phyloP scores from a whole-genome alignment of 495 filamentous ascomycete species.

The Penicillium manginii region DNA sequence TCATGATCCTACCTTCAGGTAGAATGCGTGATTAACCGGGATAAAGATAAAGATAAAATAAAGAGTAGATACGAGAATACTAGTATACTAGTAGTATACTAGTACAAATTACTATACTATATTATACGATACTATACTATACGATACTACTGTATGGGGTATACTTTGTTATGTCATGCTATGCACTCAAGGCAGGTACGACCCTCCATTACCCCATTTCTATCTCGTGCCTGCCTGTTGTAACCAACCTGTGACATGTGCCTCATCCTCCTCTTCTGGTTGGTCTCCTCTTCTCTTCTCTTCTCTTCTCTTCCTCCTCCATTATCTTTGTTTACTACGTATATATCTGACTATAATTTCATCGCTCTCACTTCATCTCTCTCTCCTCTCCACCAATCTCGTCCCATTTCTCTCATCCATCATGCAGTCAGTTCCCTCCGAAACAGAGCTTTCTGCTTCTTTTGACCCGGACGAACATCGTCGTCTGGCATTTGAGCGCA shows the following conservation, averaged over 20 bases:
- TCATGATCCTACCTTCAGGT: no score
- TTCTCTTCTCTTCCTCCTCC: not conserved
- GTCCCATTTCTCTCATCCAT: not conserved
- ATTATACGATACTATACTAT: not conserved
- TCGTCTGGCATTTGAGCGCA: slow-evolving; percentile 73
- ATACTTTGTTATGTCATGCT: not conserved
- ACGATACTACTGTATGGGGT: no score
- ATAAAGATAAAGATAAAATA: no score
- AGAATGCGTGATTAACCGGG: no score
- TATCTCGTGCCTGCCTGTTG: not conserved
- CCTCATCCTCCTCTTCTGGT: not conserved
- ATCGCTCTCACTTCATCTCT: not conserved
- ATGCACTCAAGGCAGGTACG: not conserved
- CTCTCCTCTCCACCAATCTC: not conserved
- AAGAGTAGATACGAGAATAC: not conserved
- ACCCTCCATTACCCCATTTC: no score
- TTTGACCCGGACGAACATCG: slow-evolving; percentile 74
- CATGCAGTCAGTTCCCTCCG: not conserved
- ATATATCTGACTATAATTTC: not conserved
- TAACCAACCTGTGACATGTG: not conserved
- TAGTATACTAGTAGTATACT: not conserved
- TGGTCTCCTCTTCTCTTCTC: not conserved
- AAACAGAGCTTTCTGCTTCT: slow-evolving; percentile 52
- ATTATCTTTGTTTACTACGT: not conserved
- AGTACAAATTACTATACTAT: not conserved